These are phyloP conservation scores for Boletales sp. DNA, from an alignment of 768 basidiomycete species.

Conservation along the genomic window DNA sequence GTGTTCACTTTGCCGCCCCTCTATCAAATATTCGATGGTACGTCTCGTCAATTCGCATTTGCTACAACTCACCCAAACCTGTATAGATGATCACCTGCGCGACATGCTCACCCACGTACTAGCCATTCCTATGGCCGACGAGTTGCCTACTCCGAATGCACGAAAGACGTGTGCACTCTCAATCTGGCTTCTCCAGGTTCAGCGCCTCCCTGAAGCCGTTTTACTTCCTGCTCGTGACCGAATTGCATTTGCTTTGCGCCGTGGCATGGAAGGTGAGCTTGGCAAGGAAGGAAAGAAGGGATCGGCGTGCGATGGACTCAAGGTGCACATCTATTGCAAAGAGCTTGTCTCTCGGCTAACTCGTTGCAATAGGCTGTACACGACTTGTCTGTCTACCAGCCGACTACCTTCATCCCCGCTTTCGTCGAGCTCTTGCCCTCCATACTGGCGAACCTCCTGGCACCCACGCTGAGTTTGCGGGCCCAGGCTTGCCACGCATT, in stretches of 20 bases:
- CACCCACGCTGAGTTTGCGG: conserved; percentile 61
- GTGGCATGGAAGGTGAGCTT: conserved; percentile 79
- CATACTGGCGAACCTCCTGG: conserved; percentile 60
- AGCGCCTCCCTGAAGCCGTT: conserved; percentile 61
- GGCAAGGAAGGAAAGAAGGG: conserved; percentile 91
- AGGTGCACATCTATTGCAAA: conserved; percentile 41
- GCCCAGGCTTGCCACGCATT: conserved; percentile 74
- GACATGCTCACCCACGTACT: conserved; percentile 61
- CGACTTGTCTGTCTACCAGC: conserved; percentile 62
- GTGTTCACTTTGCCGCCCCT: conserved; percentile 60
- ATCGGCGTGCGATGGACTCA: conserved; percentile 71
- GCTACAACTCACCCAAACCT: conserved; percentile 5
- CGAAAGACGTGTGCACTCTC: conserved; percentile 82
- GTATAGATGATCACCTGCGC: conserved; percentile 54
- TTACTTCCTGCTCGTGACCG: conserved; percentile 60
- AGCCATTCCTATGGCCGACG: conserved; percentile 65
- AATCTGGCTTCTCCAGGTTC: conserved; percentile 70
- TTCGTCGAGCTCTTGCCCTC: conserved; percentile 60
- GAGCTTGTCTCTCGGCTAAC: conserved; percentile 8
- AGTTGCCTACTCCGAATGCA: conserved; percentile 76
- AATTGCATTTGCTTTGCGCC: conserved; percentile 67
- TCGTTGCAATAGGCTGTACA: conserved; percentile 59
- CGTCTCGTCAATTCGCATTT: conserved; percentile 13
- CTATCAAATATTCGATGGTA: conserved; percentile 61
- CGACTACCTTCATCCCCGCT: conserved; percentile 63